Conservation (phyloP, 441 rosid species). For the Eutrema salsugineum region DNA sequence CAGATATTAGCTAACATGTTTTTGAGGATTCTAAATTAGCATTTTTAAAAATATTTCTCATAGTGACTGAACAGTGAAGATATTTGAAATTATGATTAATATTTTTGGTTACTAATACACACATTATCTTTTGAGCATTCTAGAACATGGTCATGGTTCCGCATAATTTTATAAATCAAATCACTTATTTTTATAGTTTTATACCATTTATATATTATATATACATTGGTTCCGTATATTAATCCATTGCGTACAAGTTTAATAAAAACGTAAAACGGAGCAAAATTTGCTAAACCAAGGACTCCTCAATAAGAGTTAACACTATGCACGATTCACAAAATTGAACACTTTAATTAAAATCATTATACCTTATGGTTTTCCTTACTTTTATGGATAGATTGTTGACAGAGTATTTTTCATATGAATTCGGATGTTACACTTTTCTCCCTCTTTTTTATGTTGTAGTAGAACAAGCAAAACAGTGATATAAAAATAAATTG, state of each 20-base stretch:
- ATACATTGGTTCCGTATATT: neutral
- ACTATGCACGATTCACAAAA: neutral
- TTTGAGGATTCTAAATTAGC: neutral
- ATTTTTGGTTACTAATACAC: too few relatives aligned
- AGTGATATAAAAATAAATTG: neutral
- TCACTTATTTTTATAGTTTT: neutral
- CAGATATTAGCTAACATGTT: neutral
- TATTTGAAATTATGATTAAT: neutral
- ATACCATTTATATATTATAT: neutral
- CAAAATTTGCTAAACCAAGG: neutral
- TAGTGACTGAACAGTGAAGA: neutral
- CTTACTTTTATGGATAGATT: neutral
- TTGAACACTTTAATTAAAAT: neutral
- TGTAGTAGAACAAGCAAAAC: neutral
- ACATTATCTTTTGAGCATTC: too few relatives aligned
- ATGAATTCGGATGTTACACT: neutral
- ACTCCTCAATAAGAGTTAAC: neutral
- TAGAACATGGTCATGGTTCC: neutral
- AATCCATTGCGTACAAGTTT: neutral
- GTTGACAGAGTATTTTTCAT: neutral
- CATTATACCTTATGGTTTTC: neutral
- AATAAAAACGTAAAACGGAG: neutral
- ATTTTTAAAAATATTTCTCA: neutral
- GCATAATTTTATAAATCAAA: neutral
- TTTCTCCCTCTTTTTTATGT: too few relatives aligned